Conservation (phyloP, 1,284 basidiomycete species). For the Takashimella koratensis region DNA sequence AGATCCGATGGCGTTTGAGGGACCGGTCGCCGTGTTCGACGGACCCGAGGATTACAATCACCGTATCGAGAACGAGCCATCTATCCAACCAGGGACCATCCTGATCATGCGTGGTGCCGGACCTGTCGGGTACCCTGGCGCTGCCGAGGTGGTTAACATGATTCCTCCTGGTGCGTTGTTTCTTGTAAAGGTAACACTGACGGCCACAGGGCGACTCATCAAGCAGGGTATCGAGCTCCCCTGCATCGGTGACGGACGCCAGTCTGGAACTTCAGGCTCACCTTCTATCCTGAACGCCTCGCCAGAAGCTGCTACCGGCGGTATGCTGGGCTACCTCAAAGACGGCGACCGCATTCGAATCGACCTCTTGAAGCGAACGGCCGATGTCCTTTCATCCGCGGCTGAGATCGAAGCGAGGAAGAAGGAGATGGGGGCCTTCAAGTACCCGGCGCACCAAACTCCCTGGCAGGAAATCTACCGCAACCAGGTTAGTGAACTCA, state of each 20-base stretch:
- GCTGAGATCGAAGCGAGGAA: slow-evolving; percentile 39
- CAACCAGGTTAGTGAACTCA: slow-evolving; percentile 37
- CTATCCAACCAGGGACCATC: slow-evolving; percentile 36
- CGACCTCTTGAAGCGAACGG: slow-evolving; percentile 39
- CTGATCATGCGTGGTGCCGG: slow-evolving; percentile 48
- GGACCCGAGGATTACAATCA: slow-evolving; percentile 48
- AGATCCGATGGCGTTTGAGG: slow-evolving; percentile 49
- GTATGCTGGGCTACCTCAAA: slow-evolving; percentile 43
- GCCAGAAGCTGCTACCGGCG: slow-evolving; percentile 46
- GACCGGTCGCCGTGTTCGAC: slow-evolving; percentile 47
- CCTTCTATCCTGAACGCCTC: slow-evolving; percentile 48
- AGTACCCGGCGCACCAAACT: slow-evolving; percentile 39
- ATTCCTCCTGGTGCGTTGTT: slow-evolving; percentile 38
- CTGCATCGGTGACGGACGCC: slow-evolving; percentile 47
- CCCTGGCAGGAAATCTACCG: slow-evolving; percentile 50
- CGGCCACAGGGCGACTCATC: slow-evolving; percentile 26
- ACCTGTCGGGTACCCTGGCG: slow-evolving; percentile 45
- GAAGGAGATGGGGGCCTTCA: slow-evolving; percentile 33
- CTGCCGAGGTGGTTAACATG: slow-evolving; percentile 49
- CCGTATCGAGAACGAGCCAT: slow-evolving; percentile 31
- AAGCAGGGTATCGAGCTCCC: slow-evolving; percentile 48
- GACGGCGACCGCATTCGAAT: slow-evolving; percentile 48
- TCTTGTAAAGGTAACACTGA: background rate
- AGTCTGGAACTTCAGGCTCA: slow-evolving; percentile 46
- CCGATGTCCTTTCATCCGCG: slow-evolving; percentile 33